phyloP scores from a whole-genome alignment of 768 basidiomycete species.

The Lyophyllum atratum region DNA sequence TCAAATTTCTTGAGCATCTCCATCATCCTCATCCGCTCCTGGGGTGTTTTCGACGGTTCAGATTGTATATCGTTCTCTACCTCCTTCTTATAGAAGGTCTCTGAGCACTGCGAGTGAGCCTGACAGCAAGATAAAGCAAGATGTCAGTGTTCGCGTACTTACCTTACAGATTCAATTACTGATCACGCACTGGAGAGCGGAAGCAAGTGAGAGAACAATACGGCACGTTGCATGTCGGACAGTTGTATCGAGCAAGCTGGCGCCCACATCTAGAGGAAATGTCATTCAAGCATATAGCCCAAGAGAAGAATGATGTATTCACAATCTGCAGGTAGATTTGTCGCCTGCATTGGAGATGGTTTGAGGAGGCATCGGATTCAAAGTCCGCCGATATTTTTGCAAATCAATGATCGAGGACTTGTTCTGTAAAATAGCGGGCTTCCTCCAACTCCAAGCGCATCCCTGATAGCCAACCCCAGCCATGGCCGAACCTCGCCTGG shows the following conservation, averaged over 20 bases:
- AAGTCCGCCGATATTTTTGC: constrained; percentile 26
- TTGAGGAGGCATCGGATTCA: constrained; percentile 21
- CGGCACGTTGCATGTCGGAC: constrained; percentile 76
- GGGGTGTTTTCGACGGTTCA: constrained; percentile 51
- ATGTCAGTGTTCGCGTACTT: constrained; percentile 6
- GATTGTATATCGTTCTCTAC: constrained; percentile 63
- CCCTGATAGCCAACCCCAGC: not conserved
- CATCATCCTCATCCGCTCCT: constrained; percentile 68
- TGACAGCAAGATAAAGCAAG: constrained; percentile 11
- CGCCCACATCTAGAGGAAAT: constrained; percentile 58
- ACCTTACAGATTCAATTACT: not conserved
- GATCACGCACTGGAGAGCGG: constrained; percentile 59
- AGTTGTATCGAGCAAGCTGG: constrained; percentile 79
- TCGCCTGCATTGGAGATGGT: constrained; percentile 14
- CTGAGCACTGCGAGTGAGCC: constrained; percentile 77
- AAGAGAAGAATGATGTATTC: constrained; percentile 18
- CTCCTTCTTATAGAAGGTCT: constrained; percentile 79
- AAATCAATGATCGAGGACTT: not conserved
- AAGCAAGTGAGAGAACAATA: constrained; percentile 86
- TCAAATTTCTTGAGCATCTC: constrained; percentile 74
- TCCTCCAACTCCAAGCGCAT: not conserved
- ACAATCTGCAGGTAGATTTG: constrained; percentile 47
- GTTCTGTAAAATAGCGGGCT: constrained; percentile 2
- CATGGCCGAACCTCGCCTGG: constrained; percentile 49
- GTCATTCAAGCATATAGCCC: not conserved